Evolutionary conservation across 176 grass and related monocot genomes (phyloP).

Genomic region (Hordeum marinum): DNA sequence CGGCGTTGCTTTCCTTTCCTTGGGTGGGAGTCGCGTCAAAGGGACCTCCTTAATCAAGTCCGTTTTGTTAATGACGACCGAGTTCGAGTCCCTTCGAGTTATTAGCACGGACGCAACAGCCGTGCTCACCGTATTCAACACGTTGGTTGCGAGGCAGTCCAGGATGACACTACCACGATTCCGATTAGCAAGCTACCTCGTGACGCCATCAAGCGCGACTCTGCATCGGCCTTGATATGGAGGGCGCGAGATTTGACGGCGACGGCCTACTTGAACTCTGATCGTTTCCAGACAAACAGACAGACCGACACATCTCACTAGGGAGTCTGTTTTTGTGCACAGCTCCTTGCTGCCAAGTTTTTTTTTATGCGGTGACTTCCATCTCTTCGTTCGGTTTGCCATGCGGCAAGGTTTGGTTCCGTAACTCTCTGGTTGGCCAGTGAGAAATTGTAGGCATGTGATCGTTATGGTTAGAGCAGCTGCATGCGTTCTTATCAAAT

Average conservation of each 20-base stretch:
- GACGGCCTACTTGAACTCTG: neutral
- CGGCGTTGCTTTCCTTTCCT: neutral
- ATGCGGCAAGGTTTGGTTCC: too few relatives aligned
- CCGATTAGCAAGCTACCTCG: neutral
- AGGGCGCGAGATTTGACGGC: neutral
- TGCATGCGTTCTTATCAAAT: too few relatives aligned
- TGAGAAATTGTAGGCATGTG: too few relatives aligned
- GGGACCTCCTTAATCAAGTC: neutral
- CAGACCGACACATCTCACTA: neutral
- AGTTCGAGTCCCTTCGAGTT: neutral
- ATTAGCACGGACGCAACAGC: neutral
- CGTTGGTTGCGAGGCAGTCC: neutral
- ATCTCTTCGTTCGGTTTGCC: too few relatives aligned
- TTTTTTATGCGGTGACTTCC: too few relatives aligned
- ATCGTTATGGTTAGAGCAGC: too few relatives aligned
- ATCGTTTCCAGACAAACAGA: too few relatives aligned
- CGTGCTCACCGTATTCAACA: neutral
- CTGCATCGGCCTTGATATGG: neutral
- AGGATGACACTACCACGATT: neutral
- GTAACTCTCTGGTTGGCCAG: too few relatives aligned
- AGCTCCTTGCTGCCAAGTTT: neutral
- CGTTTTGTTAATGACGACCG: neutral
- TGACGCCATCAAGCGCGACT: neutral
- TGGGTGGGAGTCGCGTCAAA: neutral
- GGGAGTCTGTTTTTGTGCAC: neutral